These are phyloP conservation scores for Geotrichum carabidarum DNA, from an alignment of 1,139 yeast genomes.

Conservation along the genomic window DNA sequence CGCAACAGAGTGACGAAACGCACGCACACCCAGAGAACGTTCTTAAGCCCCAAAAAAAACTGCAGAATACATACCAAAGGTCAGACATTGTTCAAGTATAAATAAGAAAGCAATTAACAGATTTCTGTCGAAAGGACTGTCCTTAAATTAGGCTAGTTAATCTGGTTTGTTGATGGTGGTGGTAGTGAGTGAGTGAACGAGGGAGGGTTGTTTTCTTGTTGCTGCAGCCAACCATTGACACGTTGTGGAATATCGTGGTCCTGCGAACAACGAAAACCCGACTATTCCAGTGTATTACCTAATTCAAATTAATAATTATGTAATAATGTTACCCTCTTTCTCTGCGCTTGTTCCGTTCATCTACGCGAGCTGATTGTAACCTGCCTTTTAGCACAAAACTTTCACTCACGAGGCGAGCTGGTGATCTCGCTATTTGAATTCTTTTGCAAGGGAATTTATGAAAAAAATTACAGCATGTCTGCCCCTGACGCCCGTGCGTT, in stretches of 20 bases:
- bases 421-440: constrained; percentile 16
- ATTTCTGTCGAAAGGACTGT: constrained; percentile 3
- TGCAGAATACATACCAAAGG: constrained; percentile 18
- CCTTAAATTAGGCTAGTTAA: neutral
- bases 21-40: neutral
- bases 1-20: too few relatives aligned
- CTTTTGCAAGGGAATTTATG: constrained; percentile 30
- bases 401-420: constrained; percentile 23
- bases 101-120: constrained; percentile 5
- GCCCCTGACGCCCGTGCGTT: constrained; percentile 59
- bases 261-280: neutral
- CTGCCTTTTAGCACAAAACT: neutral
- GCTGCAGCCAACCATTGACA: constrained; percentile 9
- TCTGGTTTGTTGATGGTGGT: neutral
- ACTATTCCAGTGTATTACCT: neutral
- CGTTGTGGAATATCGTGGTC: constrained; percentile 6
- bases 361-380: neutral
- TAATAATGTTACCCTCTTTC: neutral
- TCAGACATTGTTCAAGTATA: constrained; percentile 18
- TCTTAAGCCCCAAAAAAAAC: neutral
- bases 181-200: neutral
- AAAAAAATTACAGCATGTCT: constrained; percentile 27
- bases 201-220: neutral
- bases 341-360: neutral
- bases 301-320: neutral